Percentiles rank a stretch among this genome's conserved stretches.
phyloP scores from a whole-genome alignment of 2,329 filamentous ascomycete species.

The Xylaria sp. region DNA sequence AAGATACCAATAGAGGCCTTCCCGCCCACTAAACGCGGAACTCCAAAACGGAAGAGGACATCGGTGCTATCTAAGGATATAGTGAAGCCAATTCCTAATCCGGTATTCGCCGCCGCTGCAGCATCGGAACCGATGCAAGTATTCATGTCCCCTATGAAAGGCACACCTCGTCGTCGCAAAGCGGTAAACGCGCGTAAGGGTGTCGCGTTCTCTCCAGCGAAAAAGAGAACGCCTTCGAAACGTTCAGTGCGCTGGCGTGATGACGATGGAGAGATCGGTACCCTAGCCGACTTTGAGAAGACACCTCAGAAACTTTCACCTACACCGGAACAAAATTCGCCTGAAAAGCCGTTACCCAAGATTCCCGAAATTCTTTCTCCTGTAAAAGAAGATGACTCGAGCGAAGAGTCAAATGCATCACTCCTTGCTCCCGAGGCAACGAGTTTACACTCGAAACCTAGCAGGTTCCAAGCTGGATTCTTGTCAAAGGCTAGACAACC shows the following conservation, averaged over 20 bases:
- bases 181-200: conserved; percentile 72
- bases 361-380: conserved; percentile 65
- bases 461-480: conserved; percentile 90
- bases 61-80: conserved; percentile 52
- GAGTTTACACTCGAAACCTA: conserved; percentile 64
- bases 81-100: conserved; percentile 59
- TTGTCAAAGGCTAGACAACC: conserved; percentile 68
- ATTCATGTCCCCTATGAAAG: conserved; percentile 74
- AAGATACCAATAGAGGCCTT: conserved; percentile 71
- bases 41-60: conserved; percentile 77
- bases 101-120: conserved; percentile 53
- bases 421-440: conserved; percentile 64
- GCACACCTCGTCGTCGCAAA: conserved; percentile 84
- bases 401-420: conserved; percentile 68
- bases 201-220: conserved; percentile 83
- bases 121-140: conserved; percentile 46
- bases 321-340: conserved; percentile 65
- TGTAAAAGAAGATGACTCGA: conserved; percentile 64
- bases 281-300: conserved; percentile 89
- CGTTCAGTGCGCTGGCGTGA: conserved; percentile 91
- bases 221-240: conserved; percentile 76
- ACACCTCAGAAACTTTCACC: conserved; percentile 79
- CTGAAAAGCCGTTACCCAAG: conserved; percentile 59
- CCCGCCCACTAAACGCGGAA: conserved; percentile 76
- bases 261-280: conserved; percentile 83